A percentile compares a stretch with the other conserved stretches of the same genome.
These are phyloP conservation scores for Hymenoscyphus repandus DNA, from an alignment of 2,329 filamentous ascomycete species.

Conservation along the genomic window DNA sequence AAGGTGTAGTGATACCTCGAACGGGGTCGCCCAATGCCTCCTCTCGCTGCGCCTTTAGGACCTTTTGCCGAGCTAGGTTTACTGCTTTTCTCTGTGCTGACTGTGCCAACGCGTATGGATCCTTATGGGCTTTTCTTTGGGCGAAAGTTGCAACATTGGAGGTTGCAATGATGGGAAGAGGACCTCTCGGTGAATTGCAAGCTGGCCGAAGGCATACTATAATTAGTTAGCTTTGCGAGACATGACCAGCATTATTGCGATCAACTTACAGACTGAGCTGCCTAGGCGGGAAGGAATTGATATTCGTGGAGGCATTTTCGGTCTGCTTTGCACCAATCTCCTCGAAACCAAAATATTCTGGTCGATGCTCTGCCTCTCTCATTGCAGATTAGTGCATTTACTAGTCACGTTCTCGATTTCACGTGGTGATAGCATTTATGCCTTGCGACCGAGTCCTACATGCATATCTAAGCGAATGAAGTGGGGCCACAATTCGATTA, in stretches of 20 bases:
- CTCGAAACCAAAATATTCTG: constrained; percentile 1
- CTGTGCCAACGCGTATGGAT: constrained; percentile 79
- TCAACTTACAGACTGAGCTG: constrained; percentile 51
- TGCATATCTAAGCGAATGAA: no score
- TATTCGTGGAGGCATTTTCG: constrained; percentile 62
- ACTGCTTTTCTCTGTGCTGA: constrained; percentile 77
- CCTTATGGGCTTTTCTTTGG: constrained; percentile 62
- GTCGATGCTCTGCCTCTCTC: background rate
- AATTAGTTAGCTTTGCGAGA: constrained; percentile 5
- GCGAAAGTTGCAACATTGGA: constrained; percentile 55
- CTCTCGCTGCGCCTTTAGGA: constrained; percentile 60
- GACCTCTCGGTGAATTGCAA: constrained; percentile 40
- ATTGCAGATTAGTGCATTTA: background rate
- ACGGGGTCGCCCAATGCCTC: constrained; percentile 70
- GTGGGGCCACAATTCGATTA: constrained; percentile 7
- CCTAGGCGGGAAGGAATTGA: constrained; percentile 54
- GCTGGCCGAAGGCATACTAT: constrained; percentile 58
- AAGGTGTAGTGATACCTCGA: constrained; percentile 72
- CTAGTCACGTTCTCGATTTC: background rate
- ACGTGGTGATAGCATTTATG: constrained; percentile 1
- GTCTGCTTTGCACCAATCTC: constrained; percentile 1
- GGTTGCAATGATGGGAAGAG: constrained; percentile 56
- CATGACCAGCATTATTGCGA: background rate
- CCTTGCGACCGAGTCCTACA: constrained; percentile 5
- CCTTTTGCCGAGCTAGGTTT: constrained; percentile 70